Evolutionary conservation across 257 asterid genomes (phyloP), one percentile per base, ranked within the genome.

Genomic region (Salvia hispanica): DNA sequence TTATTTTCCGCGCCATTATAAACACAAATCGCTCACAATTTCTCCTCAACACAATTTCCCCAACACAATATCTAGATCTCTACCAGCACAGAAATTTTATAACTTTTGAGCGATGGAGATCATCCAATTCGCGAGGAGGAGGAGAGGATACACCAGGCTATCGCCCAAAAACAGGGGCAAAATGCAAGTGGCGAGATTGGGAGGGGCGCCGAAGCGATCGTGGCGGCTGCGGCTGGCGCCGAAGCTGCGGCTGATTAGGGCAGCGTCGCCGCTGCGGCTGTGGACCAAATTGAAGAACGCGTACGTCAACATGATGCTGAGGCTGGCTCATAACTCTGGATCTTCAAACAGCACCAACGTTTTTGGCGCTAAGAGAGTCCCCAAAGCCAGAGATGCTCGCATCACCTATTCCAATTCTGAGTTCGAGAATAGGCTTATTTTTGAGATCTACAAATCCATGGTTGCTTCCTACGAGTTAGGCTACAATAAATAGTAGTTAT

Each of bases 371-470:
- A 79, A 71, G 51, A 73, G 89, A 54, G 59, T 79, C 15, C 85
- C 87, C 9, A 77, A 74, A 48, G 77, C 74, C 5, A 75, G 85
- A 9, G 70, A 67, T 0, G 61, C 9, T 12, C 47, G 54, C 16
- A 59, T 54, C 70, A 50, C 46, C n/a, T 77, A 73, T 34, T 67
- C 87, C 0, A 77, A 64, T 14, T 50, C 63, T 1, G 88, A 85
- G 62, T 82, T 85, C 33, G 88, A 85, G 9, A 85, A 82, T 54
- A 72, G 91, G 66, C 79, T 85, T 46, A 55, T 85, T 21, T 72
- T 76, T 15, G 91, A 85, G 86, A 85, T 85, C 1, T 82, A 80
- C 47, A 85, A 85, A 58, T 76, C 84, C 45, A 73, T 82, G 81
- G 78, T 75, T 60, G 46, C 80, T 61, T 76, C 91, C 12, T 62